Evolutionary conservation across 257 asterid genomes (phyloP).

Genomic region (Ilex aquifolium): DNA sequence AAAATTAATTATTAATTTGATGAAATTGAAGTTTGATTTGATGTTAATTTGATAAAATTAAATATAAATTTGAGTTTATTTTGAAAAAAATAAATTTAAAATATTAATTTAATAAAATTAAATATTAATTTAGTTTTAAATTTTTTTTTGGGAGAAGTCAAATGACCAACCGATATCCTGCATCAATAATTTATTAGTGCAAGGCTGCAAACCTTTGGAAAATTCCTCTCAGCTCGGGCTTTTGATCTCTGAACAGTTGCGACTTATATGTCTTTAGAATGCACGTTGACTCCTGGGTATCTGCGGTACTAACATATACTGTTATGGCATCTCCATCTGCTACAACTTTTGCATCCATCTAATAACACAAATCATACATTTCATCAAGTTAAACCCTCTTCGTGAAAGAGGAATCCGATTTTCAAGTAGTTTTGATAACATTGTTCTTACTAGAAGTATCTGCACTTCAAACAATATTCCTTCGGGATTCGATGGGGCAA

Average conservation of each 20-base stretch:
- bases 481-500: constrained; percentile 41
- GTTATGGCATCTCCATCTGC: constrained; percentile 94
- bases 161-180: constrained; percentile 72
- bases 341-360: constrained; percentile 89
- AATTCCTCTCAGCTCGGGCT: constrained; percentile 63
- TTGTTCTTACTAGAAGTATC: constrained; percentile 68
- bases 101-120: too few species aligned
- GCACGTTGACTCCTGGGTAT: constrained; percentile 56
- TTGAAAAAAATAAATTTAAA: too few species aligned
- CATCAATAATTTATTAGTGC: constrained; percentile 57
- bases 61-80: too few species aligned
- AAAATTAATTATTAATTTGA: too few species aligned
- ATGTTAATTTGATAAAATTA: too few species aligned
- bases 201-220: constrained; percentile 58
- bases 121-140: too few species aligned
- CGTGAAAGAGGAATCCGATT: neutral
- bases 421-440: neutral
- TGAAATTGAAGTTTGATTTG: too few species aligned
- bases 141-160: too few species aligned
- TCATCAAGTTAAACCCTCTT: too few species aligned
- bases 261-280: constrained; percentile 51
- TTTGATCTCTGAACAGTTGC: constrained; percentile 60
- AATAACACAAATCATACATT: neutral
- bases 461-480: constrained; percentile 76
- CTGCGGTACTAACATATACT: constrained; percentile 56